Evolutionary conservation across 345 rosid genomes (phyloP).

Genomic region (Eucalyptus decipiens): DNA sequence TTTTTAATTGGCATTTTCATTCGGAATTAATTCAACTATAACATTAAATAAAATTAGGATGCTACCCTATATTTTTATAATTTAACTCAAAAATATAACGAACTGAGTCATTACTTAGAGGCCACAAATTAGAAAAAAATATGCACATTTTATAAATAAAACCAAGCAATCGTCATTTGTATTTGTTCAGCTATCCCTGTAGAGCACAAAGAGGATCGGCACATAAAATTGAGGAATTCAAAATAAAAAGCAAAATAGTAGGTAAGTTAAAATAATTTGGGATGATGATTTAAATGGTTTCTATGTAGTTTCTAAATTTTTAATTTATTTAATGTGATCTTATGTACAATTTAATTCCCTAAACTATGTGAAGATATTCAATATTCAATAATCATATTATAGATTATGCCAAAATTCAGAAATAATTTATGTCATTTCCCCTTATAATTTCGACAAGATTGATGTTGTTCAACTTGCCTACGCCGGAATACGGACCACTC

Average conservation of each 20-base stretch:
- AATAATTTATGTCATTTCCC: too few relatives aligned
- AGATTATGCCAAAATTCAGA: fast-evolving
- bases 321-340: too few relatives aligned
- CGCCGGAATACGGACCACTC: fast-evolving
- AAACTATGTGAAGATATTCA: too few relatives aligned
- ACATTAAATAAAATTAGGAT: not conserved
- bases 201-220: not conserved
- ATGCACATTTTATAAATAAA: not conserved
- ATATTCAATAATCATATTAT: fast-evolving
- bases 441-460: too few relatives aligned
- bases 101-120: too few relatives aligned
- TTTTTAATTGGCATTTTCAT: not conserved
- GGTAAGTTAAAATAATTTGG: not conserved
- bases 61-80: not conserved
- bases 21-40: too few relatives aligned
- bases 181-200: not conserved
- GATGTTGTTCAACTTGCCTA: too few relatives aligned
- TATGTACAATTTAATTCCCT: too few relatives aligned
- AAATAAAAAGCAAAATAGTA: not conserved
- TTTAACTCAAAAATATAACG: too few relatives aligned
- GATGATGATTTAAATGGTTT: too few relatives aligned
- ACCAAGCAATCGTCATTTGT: not conserved
- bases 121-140: too few relatives aligned
- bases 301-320: fast-evolving
- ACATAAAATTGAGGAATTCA: not conserved